phyloP scores from a whole-genome alignment of 768 basidiomycete genomes.

The Gyrodon lividus region DNA sequence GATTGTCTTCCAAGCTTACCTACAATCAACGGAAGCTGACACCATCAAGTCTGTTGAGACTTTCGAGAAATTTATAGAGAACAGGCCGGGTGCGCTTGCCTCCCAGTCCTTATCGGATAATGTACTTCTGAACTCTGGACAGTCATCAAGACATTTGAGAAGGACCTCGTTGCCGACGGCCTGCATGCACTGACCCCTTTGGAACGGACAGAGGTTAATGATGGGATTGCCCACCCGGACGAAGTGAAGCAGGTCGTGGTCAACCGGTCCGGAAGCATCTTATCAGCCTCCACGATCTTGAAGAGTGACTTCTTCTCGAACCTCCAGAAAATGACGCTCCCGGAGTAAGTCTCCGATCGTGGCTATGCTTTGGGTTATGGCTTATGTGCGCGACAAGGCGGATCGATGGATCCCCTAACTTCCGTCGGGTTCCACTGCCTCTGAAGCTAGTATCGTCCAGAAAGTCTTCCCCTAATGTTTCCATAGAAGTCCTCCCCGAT shows the following conservation, averaged over 20 bases:
- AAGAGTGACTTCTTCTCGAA: constrained; percentile 95
- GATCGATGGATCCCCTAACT: constrained; percentile 94
- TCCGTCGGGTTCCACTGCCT: constrained; percentile 75
- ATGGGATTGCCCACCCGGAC: constrained; percentile 80
- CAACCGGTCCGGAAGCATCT: constrained; percentile 78
- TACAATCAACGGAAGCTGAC: constrained; percentile 79
- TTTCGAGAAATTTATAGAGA: constrained; percentile 81
- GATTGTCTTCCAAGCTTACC: constrained; percentile 86
- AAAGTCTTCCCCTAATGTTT: constrained; percentile 30
- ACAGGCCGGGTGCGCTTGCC: constrained; percentile 65
- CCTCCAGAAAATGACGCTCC: constrained; percentile 93
- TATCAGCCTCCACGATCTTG: constrained; percentile 90
- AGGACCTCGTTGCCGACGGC: constrained; percentile 80
- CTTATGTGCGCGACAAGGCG: constrained; percentile 48
- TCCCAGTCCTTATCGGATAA: background rate
- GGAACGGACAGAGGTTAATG: constrained; percentile 62
- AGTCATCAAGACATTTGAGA: constrained; percentile 96
- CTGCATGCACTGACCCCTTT: constrained; percentile 80
- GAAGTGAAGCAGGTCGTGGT: constrained; percentile 87
- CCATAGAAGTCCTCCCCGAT: constrained; percentile 39
- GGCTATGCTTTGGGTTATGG: background rate
- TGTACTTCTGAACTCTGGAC: background rate
- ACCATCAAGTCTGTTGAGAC: constrained; percentile 71
- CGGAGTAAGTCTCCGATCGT: constrained; percentile 60
- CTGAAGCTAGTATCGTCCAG: constrained; percentile 33